These are phyloP conservation scores for Extremus antarcticus DNA, from an alignment of 495 filamentous ascomycete species.

Conservation along the genomic window DNA sequence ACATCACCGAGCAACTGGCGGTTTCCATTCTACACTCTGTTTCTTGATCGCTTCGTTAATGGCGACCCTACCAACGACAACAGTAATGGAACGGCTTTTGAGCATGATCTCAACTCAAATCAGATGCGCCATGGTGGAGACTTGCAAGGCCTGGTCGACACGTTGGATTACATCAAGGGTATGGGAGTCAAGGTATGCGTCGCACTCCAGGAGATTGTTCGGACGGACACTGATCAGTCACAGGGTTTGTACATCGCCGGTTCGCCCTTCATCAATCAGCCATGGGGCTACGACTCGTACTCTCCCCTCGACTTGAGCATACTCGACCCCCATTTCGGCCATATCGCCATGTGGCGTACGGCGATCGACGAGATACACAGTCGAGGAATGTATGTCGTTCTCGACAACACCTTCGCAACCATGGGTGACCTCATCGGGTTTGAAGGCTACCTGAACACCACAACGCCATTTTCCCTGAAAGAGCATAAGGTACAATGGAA, in stretches of 20 bases:
- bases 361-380: slow-evolving; percentile 54
- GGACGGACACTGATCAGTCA: background rate
- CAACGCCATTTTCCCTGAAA: slow-evolving; percentile 46
- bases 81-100: slow-evolving; percentile 53
- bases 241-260: slow-evolving; percentile 60
- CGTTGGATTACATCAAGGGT: slow-evolving; percentile 60
- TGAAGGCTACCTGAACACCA: slow-evolving; percentile 52
- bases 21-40: slow-evolving; percentile 58
- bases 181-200: slow-evolving; percentile 60
- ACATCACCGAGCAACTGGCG: slow-evolving; percentile 57
- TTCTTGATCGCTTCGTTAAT: slow-evolving; percentile 59
- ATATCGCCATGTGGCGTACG: slow-evolving; percentile 49
- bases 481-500: slow-evolving; percentile 55
- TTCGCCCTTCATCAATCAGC: slow-evolving; percentile 56
- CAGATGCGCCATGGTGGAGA: slow-evolving; percentile 66
- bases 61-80: slow-evolving; percentile 62
- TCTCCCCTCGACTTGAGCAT: slow-evolving; percentile 54
- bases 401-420: slow-evolving; percentile 60
- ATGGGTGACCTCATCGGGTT: slow-evolving; percentile 63
- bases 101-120: slow-evolving; percentile 55
- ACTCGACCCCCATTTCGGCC: slow-evolving; percentile 57
- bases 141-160: slow-evolving; percentile 49
- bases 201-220: no score
- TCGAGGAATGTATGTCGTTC: slow-evolving; percentile 55
- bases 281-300: slow-evolving; percentile 59